Evolutionary conservation across 106 monocot species (phyloP).

Genomic region (Iris macrosiphon): DNA sequence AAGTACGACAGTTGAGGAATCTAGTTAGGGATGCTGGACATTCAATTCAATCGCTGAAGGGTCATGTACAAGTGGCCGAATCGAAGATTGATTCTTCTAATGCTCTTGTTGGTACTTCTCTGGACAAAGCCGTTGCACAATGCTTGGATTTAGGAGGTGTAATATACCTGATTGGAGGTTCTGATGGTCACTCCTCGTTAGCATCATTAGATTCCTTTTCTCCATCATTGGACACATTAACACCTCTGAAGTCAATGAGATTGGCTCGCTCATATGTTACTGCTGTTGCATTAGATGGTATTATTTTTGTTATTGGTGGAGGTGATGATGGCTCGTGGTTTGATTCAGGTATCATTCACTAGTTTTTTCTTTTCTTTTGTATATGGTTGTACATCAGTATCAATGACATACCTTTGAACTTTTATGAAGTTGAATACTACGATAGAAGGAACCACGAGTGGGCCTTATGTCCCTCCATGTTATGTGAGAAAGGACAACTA

Average conservation of each 20-base stretch:
- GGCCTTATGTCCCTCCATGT: slow-evolving; percentile 44
- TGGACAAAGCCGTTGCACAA: slow-evolving; percentile 20
- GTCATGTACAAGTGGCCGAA: slow-evolving; percentile 25
- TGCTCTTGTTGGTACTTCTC: slow-evolving; percentile 12
- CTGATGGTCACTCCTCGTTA: slow-evolving; percentile 53
- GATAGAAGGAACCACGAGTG: slow-evolving; percentile 33
- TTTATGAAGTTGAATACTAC: slow-evolving; percentile 76
- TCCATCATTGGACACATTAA: slow-evolving; percentile 39
- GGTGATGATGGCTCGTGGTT: slow-evolving; percentile 48
- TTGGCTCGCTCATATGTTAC: slow-evolving; percentile 63
- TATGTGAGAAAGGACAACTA: slow-evolving; percentile 46
- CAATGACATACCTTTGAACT: background rate
- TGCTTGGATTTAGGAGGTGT: slow-evolving; percentile 32
- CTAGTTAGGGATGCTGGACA: slow-evolving; percentile 6
- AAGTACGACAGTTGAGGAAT: slow-evolving; percentile 31
- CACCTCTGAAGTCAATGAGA: slow-evolving; percentile 52
- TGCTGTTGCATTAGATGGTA: slow-evolving; percentile 39
- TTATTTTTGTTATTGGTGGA: slow-evolving; percentile 73
- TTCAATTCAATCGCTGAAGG: slow-evolving; percentile 14
- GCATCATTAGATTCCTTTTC: slow-evolving; percentile 64
- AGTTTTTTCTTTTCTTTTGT: too few species aligned
- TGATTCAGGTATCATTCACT: slow-evolving; percentile 43
- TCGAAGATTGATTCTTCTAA: slow-evolving; percentile 16
- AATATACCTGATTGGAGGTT: slow-evolving; percentile 70
- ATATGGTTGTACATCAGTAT: too few species aligned